phyloP scores from a whole-genome alignment of 1,284 basidiomycete species.

The Fistulina hepatica region DNA sequence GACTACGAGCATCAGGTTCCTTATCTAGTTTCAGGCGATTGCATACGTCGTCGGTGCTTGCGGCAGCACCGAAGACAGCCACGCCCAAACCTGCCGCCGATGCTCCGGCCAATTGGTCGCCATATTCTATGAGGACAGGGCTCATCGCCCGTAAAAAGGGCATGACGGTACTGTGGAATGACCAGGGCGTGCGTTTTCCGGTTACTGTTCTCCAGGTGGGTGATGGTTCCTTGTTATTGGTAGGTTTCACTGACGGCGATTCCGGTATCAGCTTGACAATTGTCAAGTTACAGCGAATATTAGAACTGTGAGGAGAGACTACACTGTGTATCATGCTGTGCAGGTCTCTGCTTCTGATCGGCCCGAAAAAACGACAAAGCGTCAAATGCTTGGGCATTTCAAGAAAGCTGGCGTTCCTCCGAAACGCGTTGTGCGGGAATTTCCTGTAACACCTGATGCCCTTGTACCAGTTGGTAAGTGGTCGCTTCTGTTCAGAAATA shows the following conservation, averaged over 20 bases:
- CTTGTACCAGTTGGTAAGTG: constrained; percentile 76
- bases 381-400: constrained; percentile 83
- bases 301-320: constrained; percentile 48
- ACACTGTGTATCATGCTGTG: constrained; percentile 72
- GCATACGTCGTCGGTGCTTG: background rate
- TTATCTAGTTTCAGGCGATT: no score
- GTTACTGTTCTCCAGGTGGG: constrained; percentile 91
- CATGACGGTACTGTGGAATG: constrained; percentile 92
- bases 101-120: constrained; percentile 61
- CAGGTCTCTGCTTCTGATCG: constrained; percentile 76
- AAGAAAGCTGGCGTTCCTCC: constrained; percentile 70
- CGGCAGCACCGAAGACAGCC: background rate
- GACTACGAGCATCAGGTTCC: no score
- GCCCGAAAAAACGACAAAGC: constrained; percentile 54
- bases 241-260: background rate
- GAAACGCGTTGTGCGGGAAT: constrained; percentile 86
- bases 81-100: background rate
- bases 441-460: constrained; percentile 81
- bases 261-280: constrained; percentile 54
- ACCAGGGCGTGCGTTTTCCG: constrained; percentile 77
- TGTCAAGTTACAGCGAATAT: constrained; percentile 79
- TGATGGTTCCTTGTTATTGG: constrained; percentile 6
- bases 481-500: constrained; percentile 5
- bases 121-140: constrained; percentile 84
- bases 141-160: constrained; percentile 92